A percentile compares a stretch with the other conserved stretches of the same genome.
Conservation (phyloP, 345 rosid genomes). For the Excoecaria cochinchinensis region DNA sequence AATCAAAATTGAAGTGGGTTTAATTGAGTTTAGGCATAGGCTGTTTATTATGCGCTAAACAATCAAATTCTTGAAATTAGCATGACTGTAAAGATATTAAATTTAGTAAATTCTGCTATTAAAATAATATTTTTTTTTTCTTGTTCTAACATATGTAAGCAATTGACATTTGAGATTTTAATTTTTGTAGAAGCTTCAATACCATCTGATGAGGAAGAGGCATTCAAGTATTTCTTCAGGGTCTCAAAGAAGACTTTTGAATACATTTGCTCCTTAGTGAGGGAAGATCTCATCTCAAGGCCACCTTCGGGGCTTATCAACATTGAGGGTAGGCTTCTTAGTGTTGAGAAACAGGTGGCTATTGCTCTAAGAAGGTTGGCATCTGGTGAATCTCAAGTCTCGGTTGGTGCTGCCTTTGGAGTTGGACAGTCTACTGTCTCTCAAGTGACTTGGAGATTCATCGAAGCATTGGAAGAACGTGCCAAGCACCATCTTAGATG, state of each 20-base stretch:
- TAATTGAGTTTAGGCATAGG: background rate
- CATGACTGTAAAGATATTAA: background rate
- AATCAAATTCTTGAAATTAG: background rate
- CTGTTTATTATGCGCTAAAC: background rate
- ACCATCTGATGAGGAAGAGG: conserved; percentile 69
- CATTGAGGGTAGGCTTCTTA: conserved; percentile 94
- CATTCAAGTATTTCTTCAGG: conserved; percentile 88
- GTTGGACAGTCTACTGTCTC: conserved; percentile 98
- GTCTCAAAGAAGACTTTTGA: conserved; percentile 78
- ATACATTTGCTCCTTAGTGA: conserved; percentile 81
- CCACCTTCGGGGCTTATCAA: conserved; percentile 95
- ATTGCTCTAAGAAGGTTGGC: conserved; percentile 85
- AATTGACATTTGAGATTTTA: background rate
- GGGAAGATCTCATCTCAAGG: conserved; percentile 83
- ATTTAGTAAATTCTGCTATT: background rate
- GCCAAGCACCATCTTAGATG: conserved; percentile 85
- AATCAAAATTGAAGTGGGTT: background rate
- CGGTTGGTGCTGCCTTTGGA: conserved; percentile 84
- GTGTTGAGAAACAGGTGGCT: conserved; percentile 96
- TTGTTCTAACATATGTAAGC: background rate
- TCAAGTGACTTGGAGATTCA: conserved; percentile 97
- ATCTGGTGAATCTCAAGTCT: conserved; percentile 96
- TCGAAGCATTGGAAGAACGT: conserved; percentile 92
- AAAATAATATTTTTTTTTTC: background rate
- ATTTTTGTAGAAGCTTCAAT: conserved; percentile 35